Conservation (phyloP, 441 rosid species). For the Flueggea neowawraea region DNA sequence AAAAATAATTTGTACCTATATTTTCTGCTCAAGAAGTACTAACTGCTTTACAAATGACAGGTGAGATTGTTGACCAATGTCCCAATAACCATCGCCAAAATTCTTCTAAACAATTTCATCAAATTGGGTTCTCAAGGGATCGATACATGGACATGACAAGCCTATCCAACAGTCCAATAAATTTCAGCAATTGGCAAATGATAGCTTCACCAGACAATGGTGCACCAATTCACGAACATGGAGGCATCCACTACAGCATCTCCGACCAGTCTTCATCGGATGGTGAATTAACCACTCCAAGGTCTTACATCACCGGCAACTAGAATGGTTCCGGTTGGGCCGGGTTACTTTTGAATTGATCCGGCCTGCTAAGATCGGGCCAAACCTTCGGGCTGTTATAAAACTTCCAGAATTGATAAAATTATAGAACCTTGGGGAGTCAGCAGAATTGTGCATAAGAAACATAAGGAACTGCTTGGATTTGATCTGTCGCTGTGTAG, state of each 20-base stretch:
- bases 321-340: neutral
- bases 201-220: constrained; percentile 8
- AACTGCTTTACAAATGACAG: constrained; percentile 11
- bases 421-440: too few species aligned
- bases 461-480: too few species aligned
- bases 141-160: constrained; percentile 7
- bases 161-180: constrained; percentile 8
- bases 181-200: constrained; percentile 23
- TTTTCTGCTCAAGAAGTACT: neutral
- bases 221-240: constrained; percentile 9
- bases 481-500: too few species aligned
- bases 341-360: too few species aligned
- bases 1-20: too few species aligned
- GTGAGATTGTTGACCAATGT: constrained; percentile 33
- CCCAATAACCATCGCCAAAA: constrained; percentile 17
- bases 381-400: too few species aligned
- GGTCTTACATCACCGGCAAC: constrained; percentile 18
- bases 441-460: too few species aligned
- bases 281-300: constrained; percentile 30
- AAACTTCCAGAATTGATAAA: too few species aligned
- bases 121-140: constrained; percentile 14
- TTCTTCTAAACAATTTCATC: constrained; percentile 17
- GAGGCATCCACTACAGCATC: constrained; percentile 22
- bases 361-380: too few species aligned
- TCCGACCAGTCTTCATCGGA: constrained; percentile 35